A percentile compares a stretch with the other conserved stretches of the same genome.
Evolutionary conservation across 208 protist genomes (phyloP).

Genomic region (Leishmania gerbilli): DNA sequence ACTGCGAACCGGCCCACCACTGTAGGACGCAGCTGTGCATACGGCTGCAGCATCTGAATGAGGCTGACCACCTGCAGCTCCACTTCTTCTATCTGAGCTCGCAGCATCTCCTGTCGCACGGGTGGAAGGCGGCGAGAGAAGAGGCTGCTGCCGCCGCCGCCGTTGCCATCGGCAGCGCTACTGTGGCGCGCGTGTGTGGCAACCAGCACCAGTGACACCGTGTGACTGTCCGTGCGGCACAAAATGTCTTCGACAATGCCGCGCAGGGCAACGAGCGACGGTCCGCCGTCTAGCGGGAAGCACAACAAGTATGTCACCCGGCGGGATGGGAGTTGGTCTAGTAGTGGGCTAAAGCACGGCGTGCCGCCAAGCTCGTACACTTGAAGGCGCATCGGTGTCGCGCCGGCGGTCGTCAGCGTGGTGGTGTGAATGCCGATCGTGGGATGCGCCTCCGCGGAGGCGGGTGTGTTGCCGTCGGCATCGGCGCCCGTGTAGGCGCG

Average conservation of each 20-base stretch:
- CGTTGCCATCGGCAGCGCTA: constrained; percentile 11
- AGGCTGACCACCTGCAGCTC: constrained; percentile 69
- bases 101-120: constrained; percentile 26
- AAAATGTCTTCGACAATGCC: constrained; percentile 73
- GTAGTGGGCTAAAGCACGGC: constrained; percentile 65
- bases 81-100: constrained; percentile 45
- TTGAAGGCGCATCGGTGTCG: constrained; percentile 40
- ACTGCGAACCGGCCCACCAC: constrained; percentile 75
- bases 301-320: constrained; percentile 78
- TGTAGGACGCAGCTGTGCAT: constrained; percentile 55
- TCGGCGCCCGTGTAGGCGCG: not conserved
- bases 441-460: not conserved
- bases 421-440: constrained; percentile 38
- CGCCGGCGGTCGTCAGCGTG: constrained; percentile 18
- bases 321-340: constrained; percentile 60
- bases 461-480: not conserved
- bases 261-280: constrained; percentile 44
- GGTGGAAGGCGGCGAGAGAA: constrained; percentile 13
- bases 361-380: constrained; percentile 71
- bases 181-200: constrained; percentile 41
- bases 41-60: constrained; percentile 67
- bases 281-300: constrained; percentile 54
- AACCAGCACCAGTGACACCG: constrained; percentile 43
- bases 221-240: constrained; percentile 55
- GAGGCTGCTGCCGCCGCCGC: not conserved